Conservation (phyloP, 2,329 filamentous ascomycete genomes). For the Dothistroma septosporum region DNA sequence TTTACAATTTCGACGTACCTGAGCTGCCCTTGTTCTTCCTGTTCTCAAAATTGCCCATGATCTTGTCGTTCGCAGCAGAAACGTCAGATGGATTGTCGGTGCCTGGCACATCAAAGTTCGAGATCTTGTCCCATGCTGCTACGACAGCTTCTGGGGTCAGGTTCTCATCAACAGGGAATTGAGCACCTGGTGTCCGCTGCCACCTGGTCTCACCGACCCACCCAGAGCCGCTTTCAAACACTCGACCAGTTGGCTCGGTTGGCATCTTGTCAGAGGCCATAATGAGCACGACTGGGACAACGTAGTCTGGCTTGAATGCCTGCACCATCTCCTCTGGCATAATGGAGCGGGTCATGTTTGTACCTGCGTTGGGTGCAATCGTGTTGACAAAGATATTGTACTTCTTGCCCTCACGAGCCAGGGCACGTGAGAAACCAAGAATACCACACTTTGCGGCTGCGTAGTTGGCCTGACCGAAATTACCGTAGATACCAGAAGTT, state of each 20-base stretch:
- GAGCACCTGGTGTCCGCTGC: conserved; percentile 85
- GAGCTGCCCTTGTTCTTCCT: conserved; percentile 58
- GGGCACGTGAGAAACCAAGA: conserved; percentile 86
- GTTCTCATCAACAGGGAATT: conserved; percentile 81
- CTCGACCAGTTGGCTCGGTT: conserved; percentile 69
- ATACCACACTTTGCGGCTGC: conserved; percentile 70
- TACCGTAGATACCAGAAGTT: conserved; percentile 96
- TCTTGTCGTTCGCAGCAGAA: conserved; percentile 72
- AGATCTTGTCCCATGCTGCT: conserved; percentile 71
- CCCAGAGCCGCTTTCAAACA: conserved; percentile 93
- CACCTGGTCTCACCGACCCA: conserved; percentile 91
- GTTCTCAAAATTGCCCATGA: conserved; percentile 83
- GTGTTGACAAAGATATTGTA: conserved; percentile 99
- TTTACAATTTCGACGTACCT: conserved; percentile 5
- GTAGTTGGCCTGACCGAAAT: conserved; percentile 99
- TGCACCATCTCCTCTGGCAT: conserved; percentile 97
- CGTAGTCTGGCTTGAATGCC: conserved; percentile 98
- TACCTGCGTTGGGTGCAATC: conserved; percentile 95
- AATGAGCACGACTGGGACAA: conserved; percentile 85
- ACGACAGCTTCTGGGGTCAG: conserved; percentile 81
- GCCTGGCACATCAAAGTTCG: conserved; percentile 81
- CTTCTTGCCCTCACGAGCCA: conserved; percentile 89
- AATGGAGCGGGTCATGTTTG: conserved; percentile 88
- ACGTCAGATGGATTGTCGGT: conserved; percentile 80
- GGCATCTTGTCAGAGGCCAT: conserved; percentile 85